Evolutionary conservation across 768 basidiomycete genomes (phyloP).

Genomic region (Auriscalpium microsporum): DNA sequence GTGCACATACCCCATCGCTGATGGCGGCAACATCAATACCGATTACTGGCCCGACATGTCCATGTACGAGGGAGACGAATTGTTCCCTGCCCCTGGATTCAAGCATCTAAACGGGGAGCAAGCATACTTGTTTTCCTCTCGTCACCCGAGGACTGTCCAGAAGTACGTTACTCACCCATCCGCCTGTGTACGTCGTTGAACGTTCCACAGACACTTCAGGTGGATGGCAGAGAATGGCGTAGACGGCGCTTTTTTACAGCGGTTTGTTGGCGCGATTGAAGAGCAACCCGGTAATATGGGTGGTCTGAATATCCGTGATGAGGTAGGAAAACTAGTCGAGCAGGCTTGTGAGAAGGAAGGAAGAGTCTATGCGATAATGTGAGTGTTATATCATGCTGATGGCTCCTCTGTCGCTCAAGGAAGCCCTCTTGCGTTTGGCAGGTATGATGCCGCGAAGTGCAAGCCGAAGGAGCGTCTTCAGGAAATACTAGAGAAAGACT

Average conservation of each 20-base stretch:
- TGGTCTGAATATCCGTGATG: conserved; percentile 57
- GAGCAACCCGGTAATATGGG: conserved; percentile 42
- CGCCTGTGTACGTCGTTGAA: background rate
- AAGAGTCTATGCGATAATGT: conserved; percentile 82
- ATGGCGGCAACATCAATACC: conserved; percentile 62
- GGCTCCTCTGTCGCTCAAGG: background rate
- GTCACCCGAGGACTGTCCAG: conserved; percentile 65
- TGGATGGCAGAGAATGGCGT: conserved; percentile 83
- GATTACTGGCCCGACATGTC: conserved; percentile 80
- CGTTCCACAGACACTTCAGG: conserved; percentile 49
- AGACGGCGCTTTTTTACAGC: conserved; percentile 76
- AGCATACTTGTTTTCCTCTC: conserved; percentile 68
- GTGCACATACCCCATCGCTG: conserved; percentile 60
- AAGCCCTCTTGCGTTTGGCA: conserved; percentile 18
- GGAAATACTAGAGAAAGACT: conserved; percentile 59
- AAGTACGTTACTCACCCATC: conserved; percentile 27
- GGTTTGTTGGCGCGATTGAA: conserved; percentile 65
- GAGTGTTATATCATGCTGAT: conserved; percentile 18
- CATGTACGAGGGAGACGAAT: conserved; percentile 59
- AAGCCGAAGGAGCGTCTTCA: conserved; percentile 54
- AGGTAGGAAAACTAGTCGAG: conserved; percentile 61
- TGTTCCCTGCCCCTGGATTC: conserved; percentile 63
- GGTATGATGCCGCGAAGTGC: conserved; percentile 84
- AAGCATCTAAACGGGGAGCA: conserved; percentile 47
- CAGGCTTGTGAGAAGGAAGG: conserved; percentile 77